Evolutionary conservation across 805 yeast species (phyloP), one percentile per base, ranked within the genome.

Genomic region (Grigorovia transvaalensis): DNA sequence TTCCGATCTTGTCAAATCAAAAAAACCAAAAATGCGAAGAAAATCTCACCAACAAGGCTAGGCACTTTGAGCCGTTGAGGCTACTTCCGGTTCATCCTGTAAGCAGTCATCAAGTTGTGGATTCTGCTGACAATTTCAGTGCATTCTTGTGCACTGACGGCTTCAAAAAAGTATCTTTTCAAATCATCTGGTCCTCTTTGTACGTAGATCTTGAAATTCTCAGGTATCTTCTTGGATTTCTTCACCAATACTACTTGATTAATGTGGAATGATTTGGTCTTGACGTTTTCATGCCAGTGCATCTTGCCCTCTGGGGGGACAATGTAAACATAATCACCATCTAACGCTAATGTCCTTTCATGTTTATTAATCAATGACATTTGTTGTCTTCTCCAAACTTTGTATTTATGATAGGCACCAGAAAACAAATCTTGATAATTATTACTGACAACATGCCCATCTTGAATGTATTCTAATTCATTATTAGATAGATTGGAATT

Each of bases 261-360:
- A 9, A 89, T 80, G 61, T 89, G 95, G 65, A 91, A 88, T 0
- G 95, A 84, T 15, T 89, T 81, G 0, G 96, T 90, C 63, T 90
- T 90, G 58, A 85, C 78, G 66, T 75, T 71, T 50, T 85, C 93
- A 59, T 85, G 80, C 78, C 88, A 79, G 57, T 77, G 79, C 53
- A 80, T 75, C 53, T 87, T 91, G 59, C 86, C 88, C 8, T 89
- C 83, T 0, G 97, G 96, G 60, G 69, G 69, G 5, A 88, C 80
- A 48, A 91, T 78, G 60, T 90, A 91, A 13, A 91, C 80, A 61
- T 88, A 89, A 59, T 88, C 96, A n/a, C 97, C 98, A 67, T 91
- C 98, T 42, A 91, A 79, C 1, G 93, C 89, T 35, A 91, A 72
- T 0, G 89, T 79, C 59, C 93, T 80, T 59, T 89, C 95, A 54